A percentile compares a stretch with the other conserved stretches of the same genome.
Conservation (phyloP, 2,329 filamentous ascomycete species). For the Microdochium trichocladiopsis region DNA sequence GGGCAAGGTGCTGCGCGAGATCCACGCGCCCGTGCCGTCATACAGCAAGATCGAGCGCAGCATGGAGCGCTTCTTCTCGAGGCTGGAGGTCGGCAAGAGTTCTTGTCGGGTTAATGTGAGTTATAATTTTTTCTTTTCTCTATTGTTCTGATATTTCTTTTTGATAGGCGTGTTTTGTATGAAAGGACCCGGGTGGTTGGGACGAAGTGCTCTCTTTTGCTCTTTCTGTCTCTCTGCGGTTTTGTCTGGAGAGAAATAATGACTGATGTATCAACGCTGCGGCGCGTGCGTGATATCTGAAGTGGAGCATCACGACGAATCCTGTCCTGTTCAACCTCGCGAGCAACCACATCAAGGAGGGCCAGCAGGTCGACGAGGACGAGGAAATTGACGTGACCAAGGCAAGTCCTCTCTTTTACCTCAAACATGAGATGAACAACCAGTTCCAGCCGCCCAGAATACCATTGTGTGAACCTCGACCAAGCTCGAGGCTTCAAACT, state of each 20-base stretch:
- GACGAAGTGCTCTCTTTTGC: no score
- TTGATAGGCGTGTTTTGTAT: no score
- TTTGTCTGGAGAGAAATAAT: no score
- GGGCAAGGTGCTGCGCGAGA: conserved; percentile 36
- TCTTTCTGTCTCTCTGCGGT: no score
- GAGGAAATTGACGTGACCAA: conserved; percentile 29
- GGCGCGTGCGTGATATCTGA: background rate
- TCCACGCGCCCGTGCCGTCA: conserved; percentile 44
- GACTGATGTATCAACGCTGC: no score
- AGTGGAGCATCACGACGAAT: conserved; percentile 44
- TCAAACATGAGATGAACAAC: no score
- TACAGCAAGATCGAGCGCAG: conserved; percentile 47
- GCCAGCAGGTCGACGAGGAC: conserved; percentile 23
- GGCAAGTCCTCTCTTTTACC: conserved; percentile 12
- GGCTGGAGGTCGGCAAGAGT: conserved; percentile 37
- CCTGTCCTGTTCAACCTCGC: conserved; percentile 29
- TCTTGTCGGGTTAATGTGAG: conserved; percentile 44
- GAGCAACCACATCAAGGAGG: conserved; percentile 27
- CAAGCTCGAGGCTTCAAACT: no score
- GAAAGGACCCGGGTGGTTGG: background rate
- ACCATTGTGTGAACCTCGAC: no score
- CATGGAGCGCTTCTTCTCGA: conserved; percentile 47
- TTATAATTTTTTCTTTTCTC: background rate
- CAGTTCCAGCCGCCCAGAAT: no score
- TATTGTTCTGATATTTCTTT: no score